These are phyloP conservation scores for Pilaira anomala DNA, from an alignment of 192 early-diverging fungal genomes.

Conservation along the genomic window DNA sequence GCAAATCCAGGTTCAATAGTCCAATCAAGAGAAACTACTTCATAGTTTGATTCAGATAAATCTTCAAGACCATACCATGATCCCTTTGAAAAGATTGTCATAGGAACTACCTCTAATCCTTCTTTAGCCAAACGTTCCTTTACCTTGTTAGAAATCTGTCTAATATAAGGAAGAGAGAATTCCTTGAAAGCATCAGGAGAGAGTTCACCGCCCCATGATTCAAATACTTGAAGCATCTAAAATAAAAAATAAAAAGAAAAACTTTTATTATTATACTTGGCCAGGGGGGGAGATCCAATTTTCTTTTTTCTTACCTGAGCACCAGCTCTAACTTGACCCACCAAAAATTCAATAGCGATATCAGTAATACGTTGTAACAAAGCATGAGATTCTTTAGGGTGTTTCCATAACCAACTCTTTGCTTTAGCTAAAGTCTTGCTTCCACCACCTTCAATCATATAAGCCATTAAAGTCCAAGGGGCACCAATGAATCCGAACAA, in stretches of 20 bases:
- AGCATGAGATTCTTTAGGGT: constrained; percentile 70
- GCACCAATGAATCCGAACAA: constrained; percentile 96
- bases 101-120: constrained; percentile 62
- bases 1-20: constrained; percentile 70
- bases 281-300: background rate
- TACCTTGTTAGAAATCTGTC: constrained; percentile 75
- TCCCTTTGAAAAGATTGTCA: constrained; percentile 90
- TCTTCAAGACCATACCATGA: constrained; percentile 84
- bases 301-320: constrained; percentile 68
- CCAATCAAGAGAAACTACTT: constrained; percentile 91
- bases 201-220: constrained; percentile 95
- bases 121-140: constrained; percentile 49
- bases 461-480: constrained; percentile 98
- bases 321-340: constrained; percentile 93
- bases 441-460: constrained; percentile 98
- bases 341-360: constrained; percentile 79
- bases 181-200: constrained; percentile 73
- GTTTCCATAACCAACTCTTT: constrained; percentile 85
- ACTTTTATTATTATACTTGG: background rate
- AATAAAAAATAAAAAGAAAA: background rate
- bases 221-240: constrained; percentile 95
- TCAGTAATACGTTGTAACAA: constrained; percentile 82
- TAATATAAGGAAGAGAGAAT: constrained; percentile 89
- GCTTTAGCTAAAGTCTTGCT: constrained; percentile 87
- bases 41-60: constrained; percentile 69